Evolutionary conservation across 208 protist genomes (phyloP), one percentile per base, ranked within the genome.

Genomic region (Acanthamoeba royreba): DNA sequence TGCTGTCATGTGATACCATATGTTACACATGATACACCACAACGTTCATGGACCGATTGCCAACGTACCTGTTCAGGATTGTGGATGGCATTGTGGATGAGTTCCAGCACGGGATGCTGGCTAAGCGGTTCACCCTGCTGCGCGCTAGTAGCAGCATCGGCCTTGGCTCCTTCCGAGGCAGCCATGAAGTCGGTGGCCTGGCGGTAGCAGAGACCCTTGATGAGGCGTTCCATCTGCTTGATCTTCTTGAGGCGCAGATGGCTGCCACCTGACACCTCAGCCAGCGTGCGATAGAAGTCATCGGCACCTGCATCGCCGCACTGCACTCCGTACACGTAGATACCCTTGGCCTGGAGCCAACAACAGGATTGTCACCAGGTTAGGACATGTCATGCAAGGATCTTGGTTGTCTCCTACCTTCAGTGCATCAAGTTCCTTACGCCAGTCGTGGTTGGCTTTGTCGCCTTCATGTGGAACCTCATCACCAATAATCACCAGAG

Each of bases 181-280:
- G 52, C 87, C 61, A 79, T 79, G 35, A 69, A 69, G 45, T 92
- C 83, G 42, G 87, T 92, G 52, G 87, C 87, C 33, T 92, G 87
- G 19, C 52, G 87, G 43, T 92, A 92, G 63, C 87, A 92, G 5
- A 92, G 87, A 38, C 87, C 87, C 25, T 92, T 72, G 40, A 92
- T 92, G 11, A 92, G 87, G 63, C 87, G 87, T 61, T 92, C 87
- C 58, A 92, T 92, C 40, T 92, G 38, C 87, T 79, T 92, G 61
- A 92, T 79, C 17, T 77, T 5, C 4, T 45, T 46, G 8, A 92
- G 87, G n/a, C 87, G 87, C 61, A 92, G 31, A 43, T 92, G 87
- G 35, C 33, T 13, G 5, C 87, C 87, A 15, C 61, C 58, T 1
- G 58, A 55, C 5, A 79, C 87, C 1, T 92, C 61, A 22, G 35